Percentiles rank a stretch among this genome's conserved stretches.
Evolutionary conservation across 257 asterid species (phyloP).

Genomic region (Nicotiana attenuata): DNA sequence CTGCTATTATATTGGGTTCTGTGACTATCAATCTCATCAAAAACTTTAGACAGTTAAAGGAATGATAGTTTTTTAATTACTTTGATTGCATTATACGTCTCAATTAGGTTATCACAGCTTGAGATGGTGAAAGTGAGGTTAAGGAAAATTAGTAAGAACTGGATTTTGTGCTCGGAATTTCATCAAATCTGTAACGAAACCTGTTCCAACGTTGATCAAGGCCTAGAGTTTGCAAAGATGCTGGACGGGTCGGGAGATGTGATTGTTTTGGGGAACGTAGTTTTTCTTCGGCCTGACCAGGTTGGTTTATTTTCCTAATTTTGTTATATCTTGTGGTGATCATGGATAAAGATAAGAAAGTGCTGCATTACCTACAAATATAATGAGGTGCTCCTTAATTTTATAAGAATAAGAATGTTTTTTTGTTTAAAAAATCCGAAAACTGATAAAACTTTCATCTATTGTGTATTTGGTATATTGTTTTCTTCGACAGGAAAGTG

Average conservation of each 20-base stretch:
- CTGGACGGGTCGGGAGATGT: slow-evolving; percentile 21
- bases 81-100: too few relatives aligned
- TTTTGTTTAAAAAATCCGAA: not conserved
- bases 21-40: too few relatives aligned
- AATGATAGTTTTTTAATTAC: too few relatives aligned
- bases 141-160: not conserved
- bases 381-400: too few relatives aligned
- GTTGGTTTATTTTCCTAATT: not conserved
- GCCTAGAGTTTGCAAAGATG: slow-evolving; percentile 9
- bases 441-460: not conserved
- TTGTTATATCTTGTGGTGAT: not conserved
- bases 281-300: slow-evolving; percentile 23
- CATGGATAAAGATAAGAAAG: too few relatives aligned
- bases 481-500: slow-evolving; percentile 1
- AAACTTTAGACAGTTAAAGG: too few relatives aligned
- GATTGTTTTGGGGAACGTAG: slow-evolving; percentile 15
- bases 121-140: slow-evolving; percentile 11
- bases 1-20: too few relatives aligned
- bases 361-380: too few relatives aligned
- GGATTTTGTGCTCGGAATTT: slow-evolving; percentile 7
- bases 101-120: not conserved
- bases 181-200: slow-evolving; percentile 14
- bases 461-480: not conserved
- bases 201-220: slow-evolving; percentile 8
- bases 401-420: too few relatives aligned